Percentiles rank a stretch among this genome's conserved stretches.
These are phyloP conservation scores for Castanopsis chinensis DNA, from an alignment of 306 rosid species.

Conservation along the genomic window DNA sequence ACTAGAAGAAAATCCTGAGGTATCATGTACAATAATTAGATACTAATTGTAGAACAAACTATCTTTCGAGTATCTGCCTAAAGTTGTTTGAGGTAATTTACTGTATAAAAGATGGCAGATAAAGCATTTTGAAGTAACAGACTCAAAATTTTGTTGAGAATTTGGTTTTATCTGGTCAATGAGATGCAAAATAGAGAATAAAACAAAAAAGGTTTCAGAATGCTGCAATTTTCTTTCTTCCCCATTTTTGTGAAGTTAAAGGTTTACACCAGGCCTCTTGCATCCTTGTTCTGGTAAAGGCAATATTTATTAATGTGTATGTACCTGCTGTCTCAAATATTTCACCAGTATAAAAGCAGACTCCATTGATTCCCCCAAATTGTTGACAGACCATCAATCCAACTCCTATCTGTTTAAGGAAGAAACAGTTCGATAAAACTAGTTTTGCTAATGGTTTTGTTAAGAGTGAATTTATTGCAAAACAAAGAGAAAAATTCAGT, in stretches of 20 bases:
- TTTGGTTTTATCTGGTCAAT: neutral
- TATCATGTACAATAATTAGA: neutral
- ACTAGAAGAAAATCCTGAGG: conserved; percentile 63
- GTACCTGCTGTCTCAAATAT: conserved; percentile 86
- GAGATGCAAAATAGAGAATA: neutral
- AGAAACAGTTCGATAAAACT: neutral
- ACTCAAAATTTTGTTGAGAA: neutral
- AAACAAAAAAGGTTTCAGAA: neutral
- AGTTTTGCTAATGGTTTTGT: neutral
- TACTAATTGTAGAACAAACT: conserved; percentile 2
- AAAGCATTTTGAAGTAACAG: neutral
- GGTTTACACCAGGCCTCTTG: neutral
- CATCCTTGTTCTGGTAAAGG: neutral
- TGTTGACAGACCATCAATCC: conserved; percentile 94
- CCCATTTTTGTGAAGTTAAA: neutral
- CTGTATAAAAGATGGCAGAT: neutral
- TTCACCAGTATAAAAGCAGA: conserved; percentile 70
- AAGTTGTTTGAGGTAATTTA: neutral
- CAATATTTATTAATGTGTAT: neutral
- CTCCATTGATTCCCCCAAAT: conserved; percentile 85
- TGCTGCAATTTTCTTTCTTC: neutral
- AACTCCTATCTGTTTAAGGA: conserved; percentile 61
- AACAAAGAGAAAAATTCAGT: neutral
- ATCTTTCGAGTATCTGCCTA: conserved; percentile 12
- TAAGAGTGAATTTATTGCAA: neutral